Evolutionary conservation across 176 grass and related monocot genomes (phyloP), one percentile per base, ranked within the genome.

Genomic region (Puccinellia tenuiflora): DNA sequence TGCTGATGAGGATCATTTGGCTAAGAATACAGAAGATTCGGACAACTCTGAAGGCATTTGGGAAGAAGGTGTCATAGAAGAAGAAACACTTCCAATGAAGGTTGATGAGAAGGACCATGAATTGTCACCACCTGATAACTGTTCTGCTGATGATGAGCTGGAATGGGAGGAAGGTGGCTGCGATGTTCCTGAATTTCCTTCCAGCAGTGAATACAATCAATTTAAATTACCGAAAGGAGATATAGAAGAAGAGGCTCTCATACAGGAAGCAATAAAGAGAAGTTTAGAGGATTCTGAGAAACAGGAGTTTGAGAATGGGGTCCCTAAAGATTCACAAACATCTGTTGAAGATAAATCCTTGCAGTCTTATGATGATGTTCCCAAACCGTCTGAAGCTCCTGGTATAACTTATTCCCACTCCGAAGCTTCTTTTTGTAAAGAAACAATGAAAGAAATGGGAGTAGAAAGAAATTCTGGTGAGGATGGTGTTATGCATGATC

Each of bases 191-290:
- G 82, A 33, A 73, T 88, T 70, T 80, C 68, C 85, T 90, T 95
- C 75, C 73, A 81, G 80, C 59, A 87, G 80, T 82, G 77, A 79
- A 93, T 25, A 25, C 82, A 59, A 86, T 88, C 26, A 52, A 46
- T 73, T 31, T 82, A 93, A 86, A 76, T 26, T 92, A 83, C 86
- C 88, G 18, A 91, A 84, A 85, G 92, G 88, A 68, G 88, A 85
- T 82, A 47, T 93, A 53, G 90, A 98, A 92, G 96, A 98, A 86
- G 92, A 88, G 64, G 88, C 81, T 82, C 85, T 95, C 64, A 64
- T 98, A 74, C 90, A 95, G 67, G 92, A 98, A 98, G 92, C 92
- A 80, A 97, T 95, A 88, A 95, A 40, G 85, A 90, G 90, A 89
- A 95, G 96, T 74, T 79, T 98, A 46, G 85, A 90, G 39, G 87